Evolutionary conservation across 345 rosid species (phyloP).

Genomic region (Arabidopsis suecica): DNA sequence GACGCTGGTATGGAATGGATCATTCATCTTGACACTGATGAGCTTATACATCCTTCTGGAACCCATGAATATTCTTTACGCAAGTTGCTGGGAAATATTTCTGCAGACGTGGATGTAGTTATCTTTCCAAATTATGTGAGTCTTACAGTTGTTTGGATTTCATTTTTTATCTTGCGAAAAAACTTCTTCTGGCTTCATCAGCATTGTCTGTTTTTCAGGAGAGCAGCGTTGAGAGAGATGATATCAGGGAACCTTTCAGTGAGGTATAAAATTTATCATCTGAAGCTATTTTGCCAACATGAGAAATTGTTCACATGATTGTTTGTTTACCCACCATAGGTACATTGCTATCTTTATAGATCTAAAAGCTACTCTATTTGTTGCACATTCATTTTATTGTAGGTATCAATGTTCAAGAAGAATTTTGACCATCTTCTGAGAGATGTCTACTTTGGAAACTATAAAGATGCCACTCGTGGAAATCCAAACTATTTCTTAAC

Average conservation of each 20-base stretch:
- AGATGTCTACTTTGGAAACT: conserved; percentile 85
- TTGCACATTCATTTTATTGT: conserved; percentile 22
- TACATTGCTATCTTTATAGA: conserved; percentile 3
- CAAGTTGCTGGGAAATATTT: conserved; percentile 66
- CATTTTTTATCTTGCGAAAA: neutral
- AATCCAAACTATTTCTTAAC: conserved; percentile 93
- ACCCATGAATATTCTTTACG: conserved; percentile 79
- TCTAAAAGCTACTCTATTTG: neutral
- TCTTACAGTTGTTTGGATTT: conserved; percentile 17
- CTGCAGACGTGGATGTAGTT: conserved; percentile 73
- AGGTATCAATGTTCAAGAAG: conserved; percentile 97
- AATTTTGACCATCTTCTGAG: conserved; percentile 90
- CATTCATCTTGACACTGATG: conserved; percentile 95
- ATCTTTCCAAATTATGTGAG: conserved; percentile 95
- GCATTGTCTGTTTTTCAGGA: conserved; percentile 64
- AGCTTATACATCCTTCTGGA: conserved; percentile 86
- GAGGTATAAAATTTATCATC: conserved; percentile 56
- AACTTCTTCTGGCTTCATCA: conserved; percentile 20
- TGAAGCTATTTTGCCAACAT: neutral
- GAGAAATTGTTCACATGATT: neutral
- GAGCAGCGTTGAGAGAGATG: conserved; percentile 88
- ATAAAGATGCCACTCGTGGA: conserved; percentile 83
- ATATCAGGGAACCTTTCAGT: conserved; percentile 85
- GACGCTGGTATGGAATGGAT: conserved; percentile 91
- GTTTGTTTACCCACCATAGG: neutral